phyloP scores from a whole-genome alignment of 257 asterid genomes.

The Solanum virginianum region DNA sequence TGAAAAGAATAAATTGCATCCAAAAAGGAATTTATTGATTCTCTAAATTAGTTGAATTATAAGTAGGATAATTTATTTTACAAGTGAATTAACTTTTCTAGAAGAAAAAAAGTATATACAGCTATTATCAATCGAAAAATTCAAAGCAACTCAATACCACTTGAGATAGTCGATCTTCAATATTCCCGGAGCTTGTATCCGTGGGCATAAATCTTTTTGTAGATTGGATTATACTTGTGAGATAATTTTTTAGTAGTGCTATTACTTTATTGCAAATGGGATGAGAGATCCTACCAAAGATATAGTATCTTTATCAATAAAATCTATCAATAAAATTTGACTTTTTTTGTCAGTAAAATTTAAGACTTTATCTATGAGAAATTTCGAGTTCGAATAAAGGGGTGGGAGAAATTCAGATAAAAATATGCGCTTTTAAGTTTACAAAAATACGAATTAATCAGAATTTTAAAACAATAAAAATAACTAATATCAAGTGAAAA shows the following conservation, averaged over 20 bases:
- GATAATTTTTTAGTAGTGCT: neutral
- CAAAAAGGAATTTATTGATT: too few species aligned
- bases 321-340: neutral
- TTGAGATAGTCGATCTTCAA: conserved; percentile 63
- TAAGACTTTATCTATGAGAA: neutral
- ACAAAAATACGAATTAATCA: neutral
- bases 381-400: neutral
- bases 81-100: too few species aligned
- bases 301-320: neutral
- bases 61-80: too few species aligned
- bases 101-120: neutral
- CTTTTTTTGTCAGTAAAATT: too few species aligned
- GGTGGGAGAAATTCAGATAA: neutral
- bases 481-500: neutral
- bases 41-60: too few species aligned
- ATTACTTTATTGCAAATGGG: neutral
- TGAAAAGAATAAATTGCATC: too few species aligned
- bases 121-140: neutral
- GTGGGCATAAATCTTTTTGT: conserved; percentile 40
- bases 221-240: neutral
- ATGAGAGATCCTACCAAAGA: neutral
- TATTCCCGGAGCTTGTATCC: conserved; percentile 20
- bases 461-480: neutral
- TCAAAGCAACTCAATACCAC: conserved; percentile 40
- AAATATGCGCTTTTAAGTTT: neutral